phyloP scores from a whole-genome alignment of 2,329 filamentous ascomycete species.

The Xylaria sp. region DNA sequence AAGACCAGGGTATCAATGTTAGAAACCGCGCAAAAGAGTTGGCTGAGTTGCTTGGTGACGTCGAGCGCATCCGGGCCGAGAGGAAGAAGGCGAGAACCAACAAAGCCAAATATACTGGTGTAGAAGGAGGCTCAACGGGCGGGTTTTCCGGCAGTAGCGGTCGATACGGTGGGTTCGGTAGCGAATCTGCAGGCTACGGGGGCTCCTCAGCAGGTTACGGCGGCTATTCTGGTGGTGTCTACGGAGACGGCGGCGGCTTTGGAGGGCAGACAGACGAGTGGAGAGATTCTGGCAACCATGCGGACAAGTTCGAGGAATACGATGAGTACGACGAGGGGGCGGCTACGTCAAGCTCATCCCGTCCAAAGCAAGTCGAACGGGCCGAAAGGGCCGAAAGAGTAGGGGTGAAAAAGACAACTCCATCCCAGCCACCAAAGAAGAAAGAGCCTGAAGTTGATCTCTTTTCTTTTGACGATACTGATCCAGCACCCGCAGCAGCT shows the following conservation, averaged over 20 bases:
- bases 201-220: slow-evolving; percentile 60
- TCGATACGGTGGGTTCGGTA: slow-evolving; percentile 90
- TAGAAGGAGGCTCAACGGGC: slow-evolving; percentile 77
- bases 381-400: slow-evolving; percentile 45
- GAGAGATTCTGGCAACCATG: slow-evolving; percentile 65
- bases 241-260: slow-evolving; percentile 94
- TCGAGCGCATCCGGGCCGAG: slow-evolving; percentile 81
- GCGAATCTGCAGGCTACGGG: slow-evolving; percentile 76
- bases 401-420: slow-evolving; percentile 59
- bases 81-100: slow-evolving; percentile 90
- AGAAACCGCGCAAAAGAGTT: slow-evolving; percentile 96
- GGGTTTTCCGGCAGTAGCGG: slow-evolving; percentile 59
- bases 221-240: slow-evolving; percentile 74
- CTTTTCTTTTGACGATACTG: slow-evolving; percentile 87
- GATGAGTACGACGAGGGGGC: slow-evolving; percentile 89
- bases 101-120: slow-evolving; percentile 93
- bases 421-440: slow-evolving; percentile 69
- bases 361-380: slow-evolving; percentile 57
- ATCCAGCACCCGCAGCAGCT: slow-evolving; percentile 51
- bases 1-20: slow-evolving; percentile 97
- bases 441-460: slow-evolving; percentile 91
- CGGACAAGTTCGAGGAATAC: slow-evolving; percentile 92
- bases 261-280: slow-evolving; percentile 78
- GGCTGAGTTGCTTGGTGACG: slow-evolving; percentile 88
- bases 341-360: slow-evolving; percentile 56